Conservation (phyloP, 108 stramenopile species). For the Asterionellopsis glacialis region DNA sequence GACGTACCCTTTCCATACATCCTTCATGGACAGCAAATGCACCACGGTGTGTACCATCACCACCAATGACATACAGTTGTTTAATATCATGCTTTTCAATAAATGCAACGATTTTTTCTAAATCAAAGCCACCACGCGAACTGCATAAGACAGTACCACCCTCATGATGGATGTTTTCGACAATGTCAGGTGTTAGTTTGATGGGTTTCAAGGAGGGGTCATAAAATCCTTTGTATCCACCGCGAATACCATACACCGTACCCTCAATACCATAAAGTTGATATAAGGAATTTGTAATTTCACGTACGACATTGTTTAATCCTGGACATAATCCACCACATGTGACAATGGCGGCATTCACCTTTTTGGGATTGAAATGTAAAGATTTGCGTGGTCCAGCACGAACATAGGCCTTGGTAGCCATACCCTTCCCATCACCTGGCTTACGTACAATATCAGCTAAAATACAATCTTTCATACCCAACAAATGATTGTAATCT, state of each 20-base stretch:
- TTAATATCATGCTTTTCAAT: slow-evolving; percentile 57
- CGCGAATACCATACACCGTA: slow-evolving; percentile 86
- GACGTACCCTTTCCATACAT: slow-evolving; percentile 71
- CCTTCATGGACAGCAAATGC: slow-evolving; percentile 86
- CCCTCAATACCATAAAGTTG: slow-evolving; percentile 81
- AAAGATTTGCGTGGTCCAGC: slow-evolving; percentile 81
- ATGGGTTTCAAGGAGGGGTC: slow-evolving; percentile 63
- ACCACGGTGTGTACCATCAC: slow-evolving; percentile 97
- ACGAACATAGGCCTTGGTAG: slow-evolving; percentile 70
- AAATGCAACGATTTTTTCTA: slow-evolving; percentile 86
- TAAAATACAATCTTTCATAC: slow-evolving; percentile 78
- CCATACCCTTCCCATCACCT: slow-evolving; percentile 14
- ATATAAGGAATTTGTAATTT: slow-evolving; percentile 78
- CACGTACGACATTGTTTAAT: slow-evolving; percentile 94
- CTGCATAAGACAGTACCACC: slow-evolving; percentile 93
- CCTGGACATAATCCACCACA: slow-evolving; percentile 98
- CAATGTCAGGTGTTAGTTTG: slow-evolving; percentile 63
- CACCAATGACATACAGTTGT: slow-evolving; percentile 96
- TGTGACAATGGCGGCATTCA: slow-evolving; percentile 96
- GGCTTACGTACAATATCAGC: slow-evolving; percentile 80
- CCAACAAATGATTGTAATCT: slow-evolving; percentile 80
- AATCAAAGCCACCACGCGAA: slow-evolving; percentile 92
- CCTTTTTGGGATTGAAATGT: slow-evolving; percentile 87
- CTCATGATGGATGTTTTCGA: slow-evolving; percentile 89
- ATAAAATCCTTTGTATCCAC: slow-evolving; percentile 90